phyloP scores from a whole-genome alignment of 2,329 filamentous ascomycete genomes.

The Aaosphaeria pasadenensis region DNA sequence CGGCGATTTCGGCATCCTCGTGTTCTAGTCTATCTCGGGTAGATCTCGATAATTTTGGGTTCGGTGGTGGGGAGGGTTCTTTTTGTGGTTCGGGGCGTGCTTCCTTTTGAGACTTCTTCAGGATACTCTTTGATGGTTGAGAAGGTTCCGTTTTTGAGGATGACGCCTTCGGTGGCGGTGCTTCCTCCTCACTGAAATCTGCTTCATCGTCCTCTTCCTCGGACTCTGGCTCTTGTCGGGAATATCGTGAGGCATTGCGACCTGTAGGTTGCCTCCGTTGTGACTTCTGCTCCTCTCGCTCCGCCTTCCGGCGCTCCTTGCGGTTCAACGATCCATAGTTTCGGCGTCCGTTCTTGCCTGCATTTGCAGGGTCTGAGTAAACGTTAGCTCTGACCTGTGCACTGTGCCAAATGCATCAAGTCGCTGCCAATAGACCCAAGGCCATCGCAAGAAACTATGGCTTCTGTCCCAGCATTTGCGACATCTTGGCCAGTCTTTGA shows the following conservation, averaged over 20 bases:
- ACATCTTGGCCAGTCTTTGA: no score
- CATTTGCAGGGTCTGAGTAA: slow-evolving; percentile 24
- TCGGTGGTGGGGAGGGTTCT: slow-evolving; percentile 12
- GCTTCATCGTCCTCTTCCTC: slow-evolving; percentile 21
- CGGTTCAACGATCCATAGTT: slow-evolving; percentile 40
- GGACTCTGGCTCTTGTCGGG: slow-evolving; percentile 19
- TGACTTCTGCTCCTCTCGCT: slow-evolving; percentile 60
- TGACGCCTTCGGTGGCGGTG: slow-evolving; percentile 9
- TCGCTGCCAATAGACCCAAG: no score
- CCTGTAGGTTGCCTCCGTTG: slow-evolving; percentile 27
- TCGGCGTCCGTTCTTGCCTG: slow-evolving; percentile 17
- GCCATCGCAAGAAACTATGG: no score
- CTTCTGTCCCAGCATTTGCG: no score
- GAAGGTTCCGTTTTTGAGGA: slow-evolving; percentile 14
- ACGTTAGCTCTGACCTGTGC: background rate
- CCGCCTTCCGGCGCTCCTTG: slow-evolving; percentile 66
- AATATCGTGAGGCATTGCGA: slow-evolving; percentile 14
- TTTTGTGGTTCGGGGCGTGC: background rate
- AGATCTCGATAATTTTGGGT: slow-evolving; percentile 30
- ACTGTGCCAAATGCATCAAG: no score
- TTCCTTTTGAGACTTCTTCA: slow-evolving; percentile 20
- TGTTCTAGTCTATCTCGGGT: slow-evolving; percentile 63
- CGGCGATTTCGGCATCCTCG: slow-evolving; percentile 86
- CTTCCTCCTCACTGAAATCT: slow-evolving; percentile 34
- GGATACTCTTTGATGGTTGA: slow-evolving; percentile 33